A percentile compares a stretch with the other conserved stretches of the same genome.
These are phyloP conservation scores for Bruguiera gymnorhiza DNA, from an alignment of 345 rosid genomes.

Conservation along the genomic window DNA sequence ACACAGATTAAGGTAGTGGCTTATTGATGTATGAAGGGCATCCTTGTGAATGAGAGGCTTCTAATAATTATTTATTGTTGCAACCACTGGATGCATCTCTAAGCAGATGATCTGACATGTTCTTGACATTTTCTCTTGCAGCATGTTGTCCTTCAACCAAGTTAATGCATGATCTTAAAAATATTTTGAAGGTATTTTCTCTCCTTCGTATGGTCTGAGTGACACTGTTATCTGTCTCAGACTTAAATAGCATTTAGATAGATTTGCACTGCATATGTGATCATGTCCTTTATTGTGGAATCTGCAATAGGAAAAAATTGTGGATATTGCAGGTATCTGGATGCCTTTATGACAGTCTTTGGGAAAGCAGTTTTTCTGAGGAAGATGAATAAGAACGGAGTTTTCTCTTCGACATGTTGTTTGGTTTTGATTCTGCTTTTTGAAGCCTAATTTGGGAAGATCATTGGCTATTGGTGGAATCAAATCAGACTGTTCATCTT, in stretches of 20 bases:
- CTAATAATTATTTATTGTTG: background rate
- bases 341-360: slow-evolving; percentile 44
- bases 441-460: background rate
- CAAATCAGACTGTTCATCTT: background rate
- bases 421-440: background rate
- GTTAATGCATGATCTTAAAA: slow-evolving; percentile 16
- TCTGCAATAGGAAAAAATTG: slow-evolving; percentile 34
- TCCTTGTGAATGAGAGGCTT: background rate
- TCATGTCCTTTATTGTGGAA: slow-evolving; percentile 70
- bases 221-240: slow-evolving; percentile 87
- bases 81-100: background rate
- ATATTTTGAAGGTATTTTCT: slow-evolving; percentile 23
- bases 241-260: slow-evolving; percentile 93
- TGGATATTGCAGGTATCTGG: slow-evolving; percentile 39
- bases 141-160: slow-evolving; percentile 55
- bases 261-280: slow-evolving; percentile 93
- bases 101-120: slow-evolving; percentile 4
- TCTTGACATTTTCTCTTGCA: slow-evolving; percentile 26
- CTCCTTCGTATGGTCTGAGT: slow-evolving; percentile 55
- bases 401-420: background rate
- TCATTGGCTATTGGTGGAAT: background rate
- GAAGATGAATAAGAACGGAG: background rate
- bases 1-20: slow-evolving; percentile 76
- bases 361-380: slow-evolving; percentile 5
- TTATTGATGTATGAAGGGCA: background rate